A percentile compares a stretch with the other conserved stretches of the same genome.
Conservation (phyloP, 805 yeast species). For the Yarrowia hollandica region DNA sequence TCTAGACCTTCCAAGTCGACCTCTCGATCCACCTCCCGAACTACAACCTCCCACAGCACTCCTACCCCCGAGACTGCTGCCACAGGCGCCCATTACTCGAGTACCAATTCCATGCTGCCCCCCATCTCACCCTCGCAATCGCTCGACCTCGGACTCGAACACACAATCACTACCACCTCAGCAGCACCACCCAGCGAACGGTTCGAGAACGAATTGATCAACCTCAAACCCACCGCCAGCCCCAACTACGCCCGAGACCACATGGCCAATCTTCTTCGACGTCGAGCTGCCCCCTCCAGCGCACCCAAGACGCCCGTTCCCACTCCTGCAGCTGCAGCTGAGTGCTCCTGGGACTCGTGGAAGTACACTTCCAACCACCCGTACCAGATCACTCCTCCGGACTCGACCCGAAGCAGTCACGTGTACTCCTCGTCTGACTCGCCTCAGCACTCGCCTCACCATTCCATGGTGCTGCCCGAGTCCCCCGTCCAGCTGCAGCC, state of each 20-base stretch:
- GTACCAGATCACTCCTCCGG: constrained; percentile 24
- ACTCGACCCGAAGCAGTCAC: constrained; percentile 2
- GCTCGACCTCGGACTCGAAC: background rate
- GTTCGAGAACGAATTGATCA: background rate
- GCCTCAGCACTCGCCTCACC: background rate
- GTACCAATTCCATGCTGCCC: too few species aligned
- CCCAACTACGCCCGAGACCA: constrained; percentile 18
- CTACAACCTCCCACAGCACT: background rate
- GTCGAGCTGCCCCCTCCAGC: background rate
- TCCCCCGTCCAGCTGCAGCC: constrained; percentile 13
- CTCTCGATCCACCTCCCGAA: background rate
- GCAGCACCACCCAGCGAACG: background rate
- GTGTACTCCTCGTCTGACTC: background rate
- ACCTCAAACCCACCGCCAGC: background rate
- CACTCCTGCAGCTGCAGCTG: too few species aligned
- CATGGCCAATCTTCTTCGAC: constrained; percentile 7
- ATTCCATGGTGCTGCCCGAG: constrained; percentile 24
- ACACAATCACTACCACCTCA: too few species aligned
- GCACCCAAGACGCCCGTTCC: background rate
- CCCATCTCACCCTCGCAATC: constrained; percentile 5
- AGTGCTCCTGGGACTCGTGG: constrained; percentile 18
- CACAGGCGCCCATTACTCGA: too few species aligned
- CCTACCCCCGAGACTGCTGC: background rate
- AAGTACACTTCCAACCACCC: constrained; percentile 5
- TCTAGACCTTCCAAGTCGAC: too few species aligned